Percentiles rank a stretch among this genome's conserved stretches.
These are phyloP conservation scores for Priceomyces melissophilus DNA, from an alignment of 805 yeast species.

Conservation along the genomic window DNA sequence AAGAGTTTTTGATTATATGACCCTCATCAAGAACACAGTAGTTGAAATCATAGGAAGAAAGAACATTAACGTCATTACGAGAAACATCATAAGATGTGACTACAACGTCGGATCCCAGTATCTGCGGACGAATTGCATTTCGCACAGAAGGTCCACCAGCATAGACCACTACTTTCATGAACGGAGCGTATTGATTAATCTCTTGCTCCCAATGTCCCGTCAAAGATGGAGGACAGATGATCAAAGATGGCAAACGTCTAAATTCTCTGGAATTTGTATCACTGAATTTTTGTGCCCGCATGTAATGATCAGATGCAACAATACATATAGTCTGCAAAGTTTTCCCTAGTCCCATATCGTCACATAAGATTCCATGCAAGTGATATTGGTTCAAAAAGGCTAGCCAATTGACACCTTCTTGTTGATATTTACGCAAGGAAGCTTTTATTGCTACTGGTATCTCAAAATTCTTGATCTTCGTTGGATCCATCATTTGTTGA, in stretches of 20 bases:
- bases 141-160: conserved; percentile 90
- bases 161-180: conserved; percentile 75
- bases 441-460: conserved; percentile 92
- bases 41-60: conserved; percentile 67
- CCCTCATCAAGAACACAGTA: conserved; percentile 98
- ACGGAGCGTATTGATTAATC: conserved; percentile 83
- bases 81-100: conserved; percentile 96
- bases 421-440: conserved; percentile 89
- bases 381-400: conserved; percentile 93
- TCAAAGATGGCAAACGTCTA: conserved; percentile 75
- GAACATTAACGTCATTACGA: conserved; percentile 76
- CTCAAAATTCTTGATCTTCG: conserved; percentile 81
- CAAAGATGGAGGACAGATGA: conserved; percentile 94
- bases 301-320: conserved; percentile 90
- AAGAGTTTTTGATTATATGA: conserved; percentile 90
- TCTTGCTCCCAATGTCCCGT: conserved; percentile 99
- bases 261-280: conserved; percentile 61
- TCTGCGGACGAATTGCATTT: conserved; percentile 47
- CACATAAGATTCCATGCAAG: conserved; percentile 95
- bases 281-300: conserved; percentile 68
- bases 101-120: conserved; percentile 70
- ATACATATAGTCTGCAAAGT: conserved; percentile 96
- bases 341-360: conserved; percentile 99
- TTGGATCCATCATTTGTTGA: conserved; percentile 96
- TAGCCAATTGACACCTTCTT: conserved; percentile 98